Evolutionary conservation across 2,329 filamentous ascomycete species (phyloP).

Genomic region (Colletotrichum nymphaeae): DNA sequence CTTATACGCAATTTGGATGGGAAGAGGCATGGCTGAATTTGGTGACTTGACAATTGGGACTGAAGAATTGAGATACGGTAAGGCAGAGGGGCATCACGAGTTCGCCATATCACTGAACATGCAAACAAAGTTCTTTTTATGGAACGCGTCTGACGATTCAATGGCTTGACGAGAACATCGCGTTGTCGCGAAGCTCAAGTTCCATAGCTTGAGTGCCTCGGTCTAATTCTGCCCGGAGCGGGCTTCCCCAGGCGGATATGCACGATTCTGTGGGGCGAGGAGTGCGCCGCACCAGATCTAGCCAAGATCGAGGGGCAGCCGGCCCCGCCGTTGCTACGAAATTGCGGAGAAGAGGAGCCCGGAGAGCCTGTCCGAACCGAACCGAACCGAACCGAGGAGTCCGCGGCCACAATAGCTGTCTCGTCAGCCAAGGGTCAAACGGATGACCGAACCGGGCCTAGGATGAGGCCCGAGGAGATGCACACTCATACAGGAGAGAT

Average conservation of each 20-base stretch:
- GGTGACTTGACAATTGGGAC: neutral
- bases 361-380: neutral
- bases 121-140: conserved; percentile 15
- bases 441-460: conserved; percentile 5
- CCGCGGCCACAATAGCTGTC: neutral
- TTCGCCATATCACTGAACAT: neutral
- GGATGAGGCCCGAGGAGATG: neutral
- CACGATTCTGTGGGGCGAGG: neutral
- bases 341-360: neutral
- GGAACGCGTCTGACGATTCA: neutral
- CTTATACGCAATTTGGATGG: conserved; percentile 33
- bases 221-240: conserved; percentile 8
- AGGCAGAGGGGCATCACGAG: neutral
- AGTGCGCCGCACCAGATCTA: neutral
- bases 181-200: neutral
- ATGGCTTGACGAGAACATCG: neutral
- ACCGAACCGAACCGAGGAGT: conserved; percentile 19
- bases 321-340: conserved; percentile 9
- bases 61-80: neutral
- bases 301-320: neutral
- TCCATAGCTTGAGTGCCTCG: neutral
- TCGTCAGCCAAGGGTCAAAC: neutral
- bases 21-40: conserved; percentile 25
- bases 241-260: neutral
- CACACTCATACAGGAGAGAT: neutral